Evolutionary conservation across 1,139 yeast genomes (phyloP), one percentile per base, ranked within the genome.

Genomic region (Taphrina wiesneri): DNA sequence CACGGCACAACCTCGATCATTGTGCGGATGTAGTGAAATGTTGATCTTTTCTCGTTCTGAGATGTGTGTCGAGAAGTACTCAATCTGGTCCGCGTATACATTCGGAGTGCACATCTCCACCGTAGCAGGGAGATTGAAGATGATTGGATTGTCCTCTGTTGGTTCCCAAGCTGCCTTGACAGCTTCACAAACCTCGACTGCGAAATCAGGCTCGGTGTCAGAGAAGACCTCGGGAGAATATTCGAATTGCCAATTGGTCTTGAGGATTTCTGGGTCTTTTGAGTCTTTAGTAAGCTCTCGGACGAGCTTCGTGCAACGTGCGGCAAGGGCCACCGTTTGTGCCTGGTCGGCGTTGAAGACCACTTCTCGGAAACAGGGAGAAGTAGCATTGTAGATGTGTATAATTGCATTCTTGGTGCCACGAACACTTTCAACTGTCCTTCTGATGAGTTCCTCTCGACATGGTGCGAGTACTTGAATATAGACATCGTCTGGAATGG

Each of bases 91-190:
- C 64, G 98, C 99, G 74, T 90, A 93, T 53, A 92, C 86, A 76
- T 93, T 93, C 70, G 98, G 99, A 52, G 95, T 84, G 28, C 96
- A 81, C 83, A 92, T 88, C 80, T 93, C 99, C 46, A 93, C 98
- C n/a, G 99, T 93, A 51, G 99, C 98, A 11, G 99, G 99, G 73
- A 93, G 82, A 80, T 93, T 93, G 82, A 93, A 92, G 72, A 93
- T 90, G 72, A 93, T 90, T 68, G 97, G 97, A 71, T 84, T 82
- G 68, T 88, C 93, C 36, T 72, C 86, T 5, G 89, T 78, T 64
- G 98, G 98, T 68, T 81, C 91, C 99, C 99, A 93, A 7, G 93
- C 97, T 32, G 80, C 80, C 78, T 90, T 90, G 59, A 93, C 98
- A n/a, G 97, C 97, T 76, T 92, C 96, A 78, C 97, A 90, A 62